phyloP scores from a whole-genome alignment of 805 yeast species.

The Suhomyces canberraensis region DNA sequence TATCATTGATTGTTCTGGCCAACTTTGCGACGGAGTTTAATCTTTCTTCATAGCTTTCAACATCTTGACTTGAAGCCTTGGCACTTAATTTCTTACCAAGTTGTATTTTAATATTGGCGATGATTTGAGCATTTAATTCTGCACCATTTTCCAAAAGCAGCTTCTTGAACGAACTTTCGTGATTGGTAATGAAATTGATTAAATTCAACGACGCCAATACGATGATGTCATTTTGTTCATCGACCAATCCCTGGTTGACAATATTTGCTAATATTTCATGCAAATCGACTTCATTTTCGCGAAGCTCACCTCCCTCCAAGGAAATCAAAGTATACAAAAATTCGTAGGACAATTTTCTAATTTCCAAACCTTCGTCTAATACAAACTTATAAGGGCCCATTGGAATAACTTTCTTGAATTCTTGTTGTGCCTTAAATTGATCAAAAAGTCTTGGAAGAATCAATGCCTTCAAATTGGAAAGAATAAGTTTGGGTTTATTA shows the following conservation, averaged over 20 bases:
- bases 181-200: slow-evolving; percentile 34
- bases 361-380: slow-evolving; percentile 73
- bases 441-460: slow-evolving; percentile 50
- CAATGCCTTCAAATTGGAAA: slow-evolving; percentile 39
- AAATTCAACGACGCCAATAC: slow-evolving; percentile 47
- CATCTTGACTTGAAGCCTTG: slow-evolving; percentile 65
- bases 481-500: slow-evolving; percentile 47
- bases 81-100: slow-evolving; percentile 50
- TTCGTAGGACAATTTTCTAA: slow-evolving; percentile 71
- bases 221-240: slow-evolving; percentile 58
- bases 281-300: slow-evolving; percentile 22
- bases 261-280: slow-evolving; percentile 39
- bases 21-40: slow-evolving; percentile 30
- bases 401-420: slow-evolving; percentile 61
- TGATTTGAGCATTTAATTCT: slow-evolving; percentile 26
- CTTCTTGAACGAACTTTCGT: slow-evolving; percentile 21
- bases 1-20: too few relatives aligned
- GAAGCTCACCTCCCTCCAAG: slow-evolving; percentile 12
- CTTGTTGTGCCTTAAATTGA: slow-evolving; percentile 54
- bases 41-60: slow-evolving; percentile 53
- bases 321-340: slow-evolving; percentile 53
- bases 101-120: slow-evolving; percentile 32
- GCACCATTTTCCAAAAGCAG: slow-evolving; percentile 12
- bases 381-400: slow-evolving; percentile 88
- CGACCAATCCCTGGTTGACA: slow-evolving; percentile 50